Evolutionary conservation across 1,139 yeast genomes (phyloP).

Genomic region (Hemisphaericaspora xylanilytica): DNA sequence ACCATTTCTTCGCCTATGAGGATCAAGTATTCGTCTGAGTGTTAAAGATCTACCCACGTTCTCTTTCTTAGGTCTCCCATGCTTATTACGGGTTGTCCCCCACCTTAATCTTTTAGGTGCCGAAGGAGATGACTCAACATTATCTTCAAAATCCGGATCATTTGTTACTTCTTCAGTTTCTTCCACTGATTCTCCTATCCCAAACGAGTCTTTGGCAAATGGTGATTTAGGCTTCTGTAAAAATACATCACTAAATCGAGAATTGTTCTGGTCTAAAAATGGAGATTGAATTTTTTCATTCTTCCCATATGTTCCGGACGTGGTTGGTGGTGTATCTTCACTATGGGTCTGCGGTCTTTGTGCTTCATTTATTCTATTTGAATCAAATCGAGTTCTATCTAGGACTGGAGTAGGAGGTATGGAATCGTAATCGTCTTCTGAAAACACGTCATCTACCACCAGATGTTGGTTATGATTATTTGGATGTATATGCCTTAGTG

Average conservation of each 20-base stretch:
- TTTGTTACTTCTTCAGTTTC: conserved; percentile 21
- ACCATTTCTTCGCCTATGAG: conserved; percentile 7
- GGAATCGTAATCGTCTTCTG: conserved; percentile 11
- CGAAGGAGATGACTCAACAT: conserved; percentile 9
- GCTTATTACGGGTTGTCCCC: conserved; percentile 84
- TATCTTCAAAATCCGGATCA: conserved; percentile 9
- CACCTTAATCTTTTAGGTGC: conserved; percentile 68
- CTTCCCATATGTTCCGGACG: conserved; percentile 4
- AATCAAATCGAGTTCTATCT: conserved; percentile 8
- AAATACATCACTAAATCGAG: conserved; percentile 4
- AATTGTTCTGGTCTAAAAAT: conserved; percentile 13
- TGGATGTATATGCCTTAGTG: neutral
- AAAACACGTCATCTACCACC: conserved; percentile 7
- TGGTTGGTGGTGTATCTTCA: conserved; percentile 10
- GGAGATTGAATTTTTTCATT: conserved; percentile 11
- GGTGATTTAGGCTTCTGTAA: conserved; percentile 19
- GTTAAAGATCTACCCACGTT: conserved; percentile 49
- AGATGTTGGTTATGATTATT: neutral
- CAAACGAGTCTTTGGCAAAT: conserved; percentile 12
- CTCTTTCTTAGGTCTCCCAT: conserved; percentile 60
- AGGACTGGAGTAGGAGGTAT: conserved; percentile 14
- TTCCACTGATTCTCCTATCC: conserved; percentile 1
- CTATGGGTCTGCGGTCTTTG: conserved; percentile 22
- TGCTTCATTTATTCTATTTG: conserved; percentile 19
- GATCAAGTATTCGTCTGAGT: conserved; percentile 30